phyloP scores from a whole-genome alignment of 139 green algal species.

The Nannochloris sp. region DNA sequence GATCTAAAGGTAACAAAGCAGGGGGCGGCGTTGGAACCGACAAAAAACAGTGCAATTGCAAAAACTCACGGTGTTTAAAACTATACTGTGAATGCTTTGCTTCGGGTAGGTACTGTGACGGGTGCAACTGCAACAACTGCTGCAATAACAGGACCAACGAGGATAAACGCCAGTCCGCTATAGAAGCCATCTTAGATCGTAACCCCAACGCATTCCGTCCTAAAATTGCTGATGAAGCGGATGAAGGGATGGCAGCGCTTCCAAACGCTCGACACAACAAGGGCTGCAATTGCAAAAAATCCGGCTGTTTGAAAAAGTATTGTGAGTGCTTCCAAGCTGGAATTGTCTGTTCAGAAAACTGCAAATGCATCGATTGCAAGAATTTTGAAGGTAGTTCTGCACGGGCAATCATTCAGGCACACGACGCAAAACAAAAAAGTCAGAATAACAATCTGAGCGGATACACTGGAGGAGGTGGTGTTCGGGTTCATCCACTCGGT shows the following conservation, averaged over 20 bases:
- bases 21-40: too few relatives aligned
- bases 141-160: constrained; percentile 79
- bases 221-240: constrained; percentile 61
- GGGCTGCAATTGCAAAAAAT: constrained; percentile 91
- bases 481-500: too few relatives aligned
- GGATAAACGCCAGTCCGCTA: constrained; percentile 53
- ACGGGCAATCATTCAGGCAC: not conserved
- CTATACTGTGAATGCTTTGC: constrained; percentile 88
- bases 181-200: constrained; percentile 80
- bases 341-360: constrained; percentile 77
- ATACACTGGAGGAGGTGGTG: too few relatives aligned
- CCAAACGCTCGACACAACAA: constrained; percentile 62
- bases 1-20: not conserved
- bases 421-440: too few relatives aligned
- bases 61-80: constrained; percentile 84
- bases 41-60: constrained; percentile 73
- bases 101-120: constrained; percentile 37
- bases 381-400: constrained; percentile 60
- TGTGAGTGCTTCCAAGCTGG: constrained; percentile 66
- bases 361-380: constrained; percentile 84
- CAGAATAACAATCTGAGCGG: too few relatives aligned
- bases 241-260: constrained; percentile 3
- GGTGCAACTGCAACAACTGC: constrained; percentile 86
- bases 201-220: constrained; percentile 86
- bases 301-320: constrained; percentile 60